Conservation (phyloP, 1,284 basidiomycete genomes). For the Trametes polyzona region DNA sequence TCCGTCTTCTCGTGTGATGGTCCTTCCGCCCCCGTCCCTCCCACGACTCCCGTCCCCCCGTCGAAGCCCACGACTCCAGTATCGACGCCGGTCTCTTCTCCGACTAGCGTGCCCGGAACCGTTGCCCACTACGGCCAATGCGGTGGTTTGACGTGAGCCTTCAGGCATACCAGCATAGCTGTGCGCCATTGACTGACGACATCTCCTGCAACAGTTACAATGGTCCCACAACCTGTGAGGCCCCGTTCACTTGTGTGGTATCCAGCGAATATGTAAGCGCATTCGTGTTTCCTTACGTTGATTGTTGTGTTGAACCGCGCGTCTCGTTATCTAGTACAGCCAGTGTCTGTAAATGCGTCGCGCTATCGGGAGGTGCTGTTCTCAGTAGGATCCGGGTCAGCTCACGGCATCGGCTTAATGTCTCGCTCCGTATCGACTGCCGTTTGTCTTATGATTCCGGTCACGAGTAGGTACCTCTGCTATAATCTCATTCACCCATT, state of each 20-base stretch:
- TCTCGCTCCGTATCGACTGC: no score
- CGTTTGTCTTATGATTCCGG: neutral
- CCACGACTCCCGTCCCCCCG: constrained; percentile 15
- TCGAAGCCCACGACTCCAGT: constrained; percentile 8
- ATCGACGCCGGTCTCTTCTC: constrained; percentile 20
- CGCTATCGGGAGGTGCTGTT: neutral
- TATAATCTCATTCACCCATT: neutral
- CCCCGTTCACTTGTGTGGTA: constrained; percentile 19
- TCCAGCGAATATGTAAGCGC: constrained; percentile 27
- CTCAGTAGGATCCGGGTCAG: no score
- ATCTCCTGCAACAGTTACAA: constrained; percentile 6
- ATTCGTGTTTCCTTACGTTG: neutral
- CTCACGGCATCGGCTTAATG: no score
- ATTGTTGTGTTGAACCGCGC: neutral
- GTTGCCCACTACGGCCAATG: constrained; percentile 44
- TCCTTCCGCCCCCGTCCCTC: constrained; percentile 11
- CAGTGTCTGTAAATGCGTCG: constrained; percentile 35
- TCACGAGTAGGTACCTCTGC: neutral
- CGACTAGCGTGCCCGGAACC: constrained; percentile 30
- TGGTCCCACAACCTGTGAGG: constrained; percentile 22
- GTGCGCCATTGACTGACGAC: neutral
- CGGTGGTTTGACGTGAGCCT: constrained; percentile 39
- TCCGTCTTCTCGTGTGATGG: constrained; percentile 36
- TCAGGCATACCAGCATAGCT: neutral
- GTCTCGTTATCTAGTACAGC: constrained; percentile 39